Evolutionary conservation across 1,139 yeast genomes (phyloP).

Genomic region (Schwanniomyces etchellsii): DNA sequence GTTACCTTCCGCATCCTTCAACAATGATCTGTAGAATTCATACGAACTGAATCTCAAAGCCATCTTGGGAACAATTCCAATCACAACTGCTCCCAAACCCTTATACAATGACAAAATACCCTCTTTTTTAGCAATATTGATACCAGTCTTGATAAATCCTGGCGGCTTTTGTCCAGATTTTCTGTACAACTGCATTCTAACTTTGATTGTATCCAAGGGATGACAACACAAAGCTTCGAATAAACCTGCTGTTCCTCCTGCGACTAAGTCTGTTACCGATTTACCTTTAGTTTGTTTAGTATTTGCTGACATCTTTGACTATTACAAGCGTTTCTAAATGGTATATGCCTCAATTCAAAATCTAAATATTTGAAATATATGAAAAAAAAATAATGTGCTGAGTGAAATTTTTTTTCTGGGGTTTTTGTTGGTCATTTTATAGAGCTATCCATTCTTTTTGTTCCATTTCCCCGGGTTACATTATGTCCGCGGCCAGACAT

Average conservation of each 20-base stretch:
- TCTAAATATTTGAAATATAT: not conserved
- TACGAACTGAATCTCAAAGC: slow-evolving; percentile 93
- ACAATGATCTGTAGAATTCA: slow-evolving; percentile 74
- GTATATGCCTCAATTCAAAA: slow-evolving; percentile 1
- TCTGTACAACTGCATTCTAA: slow-evolving; percentile 86
- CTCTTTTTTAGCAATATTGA: slow-evolving; percentile 71
- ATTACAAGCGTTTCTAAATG: not conserved
- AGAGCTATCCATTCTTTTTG: slow-evolving; percentile 4
- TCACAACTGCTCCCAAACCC: slow-evolving; percentile 94
- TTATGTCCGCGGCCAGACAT: slow-evolving; percentile 3
- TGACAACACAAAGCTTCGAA: slow-evolving; percentile 96
- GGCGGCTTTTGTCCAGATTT: slow-evolving; percentile 65
- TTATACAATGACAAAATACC: slow-evolving; percentile 84
- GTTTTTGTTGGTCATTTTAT: slow-evolving; percentile 2
- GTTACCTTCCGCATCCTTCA: slow-evolving; percentile 61
- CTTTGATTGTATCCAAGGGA: slow-evolving; percentile 92
- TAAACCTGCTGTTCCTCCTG: slow-evolving; percentile 97
- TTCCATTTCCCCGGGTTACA: slow-evolving; percentile 8
- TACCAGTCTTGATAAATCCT: slow-evolving; percentile 82
- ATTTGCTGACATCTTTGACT: slow-evolving; percentile 9
- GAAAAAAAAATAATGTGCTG: not conserved
- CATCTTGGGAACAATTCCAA: slow-evolving; percentile 98
- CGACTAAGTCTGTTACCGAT: slow-evolving; percentile 69
- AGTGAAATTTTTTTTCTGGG: not conserved
- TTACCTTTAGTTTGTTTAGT: slow-evolving; percentile 25